These are phyloP conservation scores for Anastatica hierochuntica DNA, from an alignment of 345 rosid species.

Conservation along the genomic window DNA sequence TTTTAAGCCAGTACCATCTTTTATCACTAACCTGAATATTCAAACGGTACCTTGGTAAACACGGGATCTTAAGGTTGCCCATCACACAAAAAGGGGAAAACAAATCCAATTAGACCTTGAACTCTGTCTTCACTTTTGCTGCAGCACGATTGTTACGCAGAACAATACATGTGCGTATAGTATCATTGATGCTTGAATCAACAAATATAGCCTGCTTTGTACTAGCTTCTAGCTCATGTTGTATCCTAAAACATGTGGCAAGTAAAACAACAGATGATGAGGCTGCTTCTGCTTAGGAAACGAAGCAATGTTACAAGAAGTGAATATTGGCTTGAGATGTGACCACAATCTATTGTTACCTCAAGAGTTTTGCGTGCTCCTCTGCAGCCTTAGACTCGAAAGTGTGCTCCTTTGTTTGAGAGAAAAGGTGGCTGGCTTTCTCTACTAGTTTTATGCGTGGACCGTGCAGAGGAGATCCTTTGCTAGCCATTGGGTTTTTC, in stretches of 20 bases:
- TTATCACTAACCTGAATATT: constrained; percentile 92
- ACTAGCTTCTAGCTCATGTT: constrained; percentile 81
- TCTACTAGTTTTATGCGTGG: constrained; percentile 94
- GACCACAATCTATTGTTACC: constrained; percentile 32
- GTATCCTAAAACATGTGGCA: constrained; percentile 46
- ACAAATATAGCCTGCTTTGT: constrained; percentile 95
- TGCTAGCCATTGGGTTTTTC: constrained; percentile 93
- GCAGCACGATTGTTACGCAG: constrained; percentile 79
- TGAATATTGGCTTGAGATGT: neutral
- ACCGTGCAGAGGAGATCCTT: constrained; percentile 87
- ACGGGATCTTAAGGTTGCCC: too few species aligned
- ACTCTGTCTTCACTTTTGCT: constrained; percentile 38
- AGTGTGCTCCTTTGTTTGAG: constrained; percentile 83
- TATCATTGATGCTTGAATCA: constrained; percentile 95
- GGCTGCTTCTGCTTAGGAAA: neutral
- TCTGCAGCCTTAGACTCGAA: constrained; percentile 98
- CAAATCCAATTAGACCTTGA: too few species aligned
- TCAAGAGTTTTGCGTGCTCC: constrained; percentile 87
- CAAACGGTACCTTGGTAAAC: too few species aligned
- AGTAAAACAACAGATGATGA: neutral
- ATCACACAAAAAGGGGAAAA: too few species aligned
- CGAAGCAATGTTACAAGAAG: neutral
- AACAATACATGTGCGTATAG: constrained; percentile 92
- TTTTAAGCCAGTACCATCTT: constrained; percentile 96
- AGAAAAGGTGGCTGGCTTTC: constrained; percentile 60